phyloP scores from a whole-genome alignment of 805 yeast genomes.

The Wickerhamiella shivajii region DNA sequence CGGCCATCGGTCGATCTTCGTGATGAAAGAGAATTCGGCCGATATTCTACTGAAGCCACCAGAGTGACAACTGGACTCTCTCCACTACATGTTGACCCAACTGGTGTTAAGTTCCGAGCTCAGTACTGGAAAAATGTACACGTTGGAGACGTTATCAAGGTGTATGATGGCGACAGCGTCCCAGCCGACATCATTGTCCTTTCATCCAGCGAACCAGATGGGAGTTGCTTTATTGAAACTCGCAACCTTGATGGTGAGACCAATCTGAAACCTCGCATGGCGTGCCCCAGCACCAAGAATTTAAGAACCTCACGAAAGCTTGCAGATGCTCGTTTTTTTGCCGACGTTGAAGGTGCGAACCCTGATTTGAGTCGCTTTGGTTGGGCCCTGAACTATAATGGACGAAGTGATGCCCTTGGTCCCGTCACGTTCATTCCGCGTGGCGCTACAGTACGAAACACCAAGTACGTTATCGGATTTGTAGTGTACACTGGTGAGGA shows the following conservation, averaged over 20 bases:
- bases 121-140: conserved; percentile 59
- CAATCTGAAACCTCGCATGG: conserved; percentile 47
- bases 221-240: conserved; percentile 56
- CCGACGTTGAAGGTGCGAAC: conserved; percentile 60
- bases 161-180: conserved; percentile 57
- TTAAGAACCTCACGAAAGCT: conserved; percentile 44
- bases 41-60: too few species aligned
- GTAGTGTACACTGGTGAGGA: conserved; percentile 65
- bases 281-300: conserved; percentile 36
- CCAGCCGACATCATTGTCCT: conserved; percentile 65
- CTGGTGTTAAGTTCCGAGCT: conserved; percentile 33
- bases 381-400: conserved; percentile 47
- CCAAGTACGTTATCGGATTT: conserved; percentile 61
- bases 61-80: too few species aligned
- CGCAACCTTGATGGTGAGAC: conserved; percentile 68
- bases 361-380: conserved; percentile 47
- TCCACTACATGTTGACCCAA: too few species aligned
- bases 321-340: conserved; percentile 39
- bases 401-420: conserved; percentile 40
- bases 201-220: conserved; percentile 58
- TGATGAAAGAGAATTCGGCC: too few species aligned
- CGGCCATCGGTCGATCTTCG: too few species aligned
- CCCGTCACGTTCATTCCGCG: conserved; percentile 54
- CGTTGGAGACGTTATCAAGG: conserved; percentile 62
- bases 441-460: conserved; percentile 62